Conservation (phyloP, 2,329 filamentous ascomycete genomes). For the Coniella vitis region DNA sequence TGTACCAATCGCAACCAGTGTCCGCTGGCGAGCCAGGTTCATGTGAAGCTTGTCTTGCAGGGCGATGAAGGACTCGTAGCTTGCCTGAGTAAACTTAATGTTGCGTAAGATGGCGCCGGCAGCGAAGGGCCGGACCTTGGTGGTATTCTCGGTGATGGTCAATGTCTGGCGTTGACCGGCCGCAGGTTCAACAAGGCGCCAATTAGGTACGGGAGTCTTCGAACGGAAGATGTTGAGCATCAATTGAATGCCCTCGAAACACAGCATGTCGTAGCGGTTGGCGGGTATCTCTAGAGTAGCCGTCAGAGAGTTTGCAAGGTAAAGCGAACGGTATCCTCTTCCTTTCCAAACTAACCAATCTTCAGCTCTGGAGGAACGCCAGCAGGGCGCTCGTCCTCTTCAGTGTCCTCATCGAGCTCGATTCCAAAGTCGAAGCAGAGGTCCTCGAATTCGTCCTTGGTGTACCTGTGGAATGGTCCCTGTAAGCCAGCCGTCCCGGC, state of each 20-base stretch:
- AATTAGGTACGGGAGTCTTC: conserved; percentile 69
- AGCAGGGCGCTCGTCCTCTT: conserved; percentile 64
- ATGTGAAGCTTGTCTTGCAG: conserved; percentile 97
- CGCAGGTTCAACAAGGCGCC: conserved; percentile 64
- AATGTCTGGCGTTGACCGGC: conserved; percentile 72
- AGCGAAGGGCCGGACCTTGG: conserved; percentile 76
- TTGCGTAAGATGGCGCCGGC: conserved; percentile 84
- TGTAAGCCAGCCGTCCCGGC: conserved; percentile 17
- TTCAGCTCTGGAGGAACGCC: conserved; percentile 90
- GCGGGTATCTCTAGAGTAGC: conserved; percentile 29
- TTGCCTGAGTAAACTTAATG: conserved; percentile 82
- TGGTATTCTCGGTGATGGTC: conserved; percentile 68
- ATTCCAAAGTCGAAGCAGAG: conserved; percentile 98
- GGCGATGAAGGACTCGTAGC: conserved; percentile 95
- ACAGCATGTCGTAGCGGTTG: conserved; percentile 91
- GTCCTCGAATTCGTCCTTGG: conserved; percentile 91
- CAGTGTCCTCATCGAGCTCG: conserved; percentile 94
- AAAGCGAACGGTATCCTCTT: neutral
- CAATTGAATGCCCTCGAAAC: conserved; percentile 91
- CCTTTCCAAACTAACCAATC: conserved; percentile 44
- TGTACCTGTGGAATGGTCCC: conserved; percentile 51
- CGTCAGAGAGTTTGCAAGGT: neutral
- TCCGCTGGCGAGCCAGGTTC: conserved; percentile 88
- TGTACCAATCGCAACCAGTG: conserved; percentile 92
- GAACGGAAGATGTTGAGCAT: conserved; percentile 94